A percentile compares a stretch with the other conserved stretches of the same genome.
phyloP scores from a whole-genome alignment of 306 rosid species.

The Quercus gilva region DNA sequence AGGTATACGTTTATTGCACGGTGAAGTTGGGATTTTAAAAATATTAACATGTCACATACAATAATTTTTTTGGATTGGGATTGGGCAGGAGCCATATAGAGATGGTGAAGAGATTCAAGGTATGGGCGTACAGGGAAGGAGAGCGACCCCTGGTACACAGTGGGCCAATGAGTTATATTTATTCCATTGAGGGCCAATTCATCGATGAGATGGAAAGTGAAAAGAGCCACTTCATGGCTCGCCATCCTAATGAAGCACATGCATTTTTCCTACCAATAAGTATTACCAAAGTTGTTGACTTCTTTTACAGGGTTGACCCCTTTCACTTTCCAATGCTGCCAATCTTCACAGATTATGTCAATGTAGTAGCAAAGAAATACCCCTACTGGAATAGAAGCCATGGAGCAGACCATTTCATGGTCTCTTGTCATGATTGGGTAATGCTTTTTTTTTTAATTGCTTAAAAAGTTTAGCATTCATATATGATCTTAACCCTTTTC shows the following conservation, averaged over 20 bases:
- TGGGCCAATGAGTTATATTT: slow-evolving; percentile 64
- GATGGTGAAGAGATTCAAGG: slow-evolving; percentile 64
- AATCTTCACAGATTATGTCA: slow-evolving; percentile 40
- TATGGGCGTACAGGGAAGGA: slow-evolving; percentile 63
- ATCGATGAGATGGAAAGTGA: slow-evolving; percentile 59
- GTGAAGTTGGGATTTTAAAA: not conserved
- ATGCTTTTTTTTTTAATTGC: not conserved
- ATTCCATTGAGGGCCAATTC: slow-evolving; percentile 70
- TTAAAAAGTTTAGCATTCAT: no score
- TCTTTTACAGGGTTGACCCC: slow-evolving; percentile 29
- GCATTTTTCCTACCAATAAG: slow-evolving; percentile 53
- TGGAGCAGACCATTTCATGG: slow-evolving; percentile 73
- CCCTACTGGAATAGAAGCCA: slow-evolving; percentile 61
- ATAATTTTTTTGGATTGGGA: not conserved
- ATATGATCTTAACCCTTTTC: no score
- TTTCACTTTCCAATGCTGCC: slow-evolving; percentile 28
- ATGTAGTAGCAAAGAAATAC: slow-evolving; percentile 23
- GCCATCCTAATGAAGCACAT: slow-evolving; percentile 50
- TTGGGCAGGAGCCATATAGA: slow-evolving; percentile 53
- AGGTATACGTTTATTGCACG: not conserved
- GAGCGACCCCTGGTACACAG: slow-evolving; percentile 52
- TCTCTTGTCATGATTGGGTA: slow-evolving; percentile 90
- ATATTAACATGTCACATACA: not conserved
- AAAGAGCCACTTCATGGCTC: slow-evolving; percentile 30
- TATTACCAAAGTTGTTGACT: slow-evolving; percentile 39